Evolutionary conservation across 164 flowering plant species (phyloP).

Genomic region (Nymphaea colorata): DNA sequence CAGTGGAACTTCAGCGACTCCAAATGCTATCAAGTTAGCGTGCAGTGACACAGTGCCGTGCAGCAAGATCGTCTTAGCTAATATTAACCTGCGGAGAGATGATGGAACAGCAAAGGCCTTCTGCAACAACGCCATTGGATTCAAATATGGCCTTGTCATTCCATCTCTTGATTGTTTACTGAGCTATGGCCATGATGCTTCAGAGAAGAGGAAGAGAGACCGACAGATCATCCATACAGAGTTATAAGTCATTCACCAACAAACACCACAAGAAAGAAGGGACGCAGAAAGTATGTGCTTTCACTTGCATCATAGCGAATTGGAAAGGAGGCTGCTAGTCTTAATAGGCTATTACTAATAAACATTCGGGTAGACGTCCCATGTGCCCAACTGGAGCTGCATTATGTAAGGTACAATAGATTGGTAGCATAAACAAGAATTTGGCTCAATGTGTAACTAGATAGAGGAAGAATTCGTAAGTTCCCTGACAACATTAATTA

Average conservation of each 20-base stretch:
- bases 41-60: conserved; percentile 95
- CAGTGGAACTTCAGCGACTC: conserved; percentile 68
- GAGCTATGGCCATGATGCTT: not conserved
- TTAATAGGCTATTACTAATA: no score
- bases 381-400: no score
- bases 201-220: not conserved
- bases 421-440: no score
- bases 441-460: no score
- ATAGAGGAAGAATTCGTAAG: no score
- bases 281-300: no score
- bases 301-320: no score
- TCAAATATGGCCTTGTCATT: conserved; percentile 49
- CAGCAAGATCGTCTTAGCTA: conserved; percentile 52
- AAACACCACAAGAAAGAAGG: not conserved
- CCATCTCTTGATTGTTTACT: conserved; percentile 72
- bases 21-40: conserved; percentile 70
- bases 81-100: conserved; percentile 48
- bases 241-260: not conserved
- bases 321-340: no score
- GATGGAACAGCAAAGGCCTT: conserved; percentile 55
- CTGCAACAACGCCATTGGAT: conserved; percentile 75
- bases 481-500: no score
- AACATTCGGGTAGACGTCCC: no score
- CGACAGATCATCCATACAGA: not conserved
- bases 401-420: no score